Conservation (phyloP, 805 yeast species). For the Saturnispora kantuleensis region DNA sequence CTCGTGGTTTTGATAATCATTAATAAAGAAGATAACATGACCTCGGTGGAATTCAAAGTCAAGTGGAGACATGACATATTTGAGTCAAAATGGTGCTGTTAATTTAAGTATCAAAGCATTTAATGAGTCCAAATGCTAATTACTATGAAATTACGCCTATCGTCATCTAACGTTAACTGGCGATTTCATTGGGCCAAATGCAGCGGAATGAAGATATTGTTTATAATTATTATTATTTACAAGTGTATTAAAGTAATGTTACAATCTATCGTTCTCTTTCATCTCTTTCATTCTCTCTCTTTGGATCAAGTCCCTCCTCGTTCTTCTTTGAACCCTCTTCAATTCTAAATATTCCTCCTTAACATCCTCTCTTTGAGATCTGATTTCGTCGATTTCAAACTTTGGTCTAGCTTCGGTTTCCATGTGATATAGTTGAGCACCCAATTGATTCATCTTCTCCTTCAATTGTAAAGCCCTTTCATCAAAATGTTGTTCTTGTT, state of each 20-base stretch:
- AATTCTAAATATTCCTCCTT: neutral
- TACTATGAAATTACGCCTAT: neutral
- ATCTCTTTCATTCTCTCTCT: neutral
- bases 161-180: too few species aligned
- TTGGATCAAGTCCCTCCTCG: slow-evolving; percentile 2
- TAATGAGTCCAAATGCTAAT: too few species aligned
- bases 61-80: too few species aligned
- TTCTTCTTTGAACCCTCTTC: neutral
- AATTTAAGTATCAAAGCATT: too few species aligned
- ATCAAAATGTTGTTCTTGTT: slow-evolving; percentile 1
- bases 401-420: neutral
- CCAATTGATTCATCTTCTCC: slow-evolving; percentile 3
- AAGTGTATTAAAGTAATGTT: too few species aligned
- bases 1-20: slow-evolving; percentile 6
- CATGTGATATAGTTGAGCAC: neutral
- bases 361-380: neutral
- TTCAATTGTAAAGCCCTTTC: neutral
- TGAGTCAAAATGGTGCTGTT: too few species aligned
- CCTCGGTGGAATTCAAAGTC: neutral
- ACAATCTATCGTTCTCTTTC: neutral
- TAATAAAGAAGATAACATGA: neutral
- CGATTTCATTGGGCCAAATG: too few species aligned
- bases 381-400: neutral
- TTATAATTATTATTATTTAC: too few species aligned
- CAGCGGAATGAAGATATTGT: too few species aligned